A percentile compares a stretch with the other conserved stretches of the same genome.
Evolutionary conservation across 2,329 filamentous ascomycete genomes (phyloP).

Genomic region (Triangularia verruculosa): DNA sequence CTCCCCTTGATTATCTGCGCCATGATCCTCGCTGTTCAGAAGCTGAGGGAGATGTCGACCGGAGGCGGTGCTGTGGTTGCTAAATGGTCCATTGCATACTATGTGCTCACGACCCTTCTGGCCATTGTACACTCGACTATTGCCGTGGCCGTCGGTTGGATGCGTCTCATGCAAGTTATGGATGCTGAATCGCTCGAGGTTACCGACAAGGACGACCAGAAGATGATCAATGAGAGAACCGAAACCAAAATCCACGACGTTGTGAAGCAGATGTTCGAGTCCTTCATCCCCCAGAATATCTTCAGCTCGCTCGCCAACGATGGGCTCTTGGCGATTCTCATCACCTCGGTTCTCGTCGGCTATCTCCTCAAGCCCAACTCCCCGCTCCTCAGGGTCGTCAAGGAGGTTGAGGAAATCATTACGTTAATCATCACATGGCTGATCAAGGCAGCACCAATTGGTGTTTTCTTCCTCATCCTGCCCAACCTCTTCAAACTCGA

Average conservation of each 20-base stretch:
- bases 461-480: slow-evolving; percentile 53
- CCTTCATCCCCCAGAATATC: slow-evolving; percentile 49
- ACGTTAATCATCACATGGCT: slow-evolving; percentile 36
- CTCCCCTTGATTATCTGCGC: slow-evolving; percentile 51
- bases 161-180: slow-evolving; percentile 41
- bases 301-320: slow-evolving; percentile 44
- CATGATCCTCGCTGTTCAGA: slow-evolving; percentile 50
- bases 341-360: slow-evolving; percentile 19
- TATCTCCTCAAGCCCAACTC: slow-evolving; percentile 38
- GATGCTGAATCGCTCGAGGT: slow-evolving; percentile 33
- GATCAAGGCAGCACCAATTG: slow-evolving; percentile 48
- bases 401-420: slow-evolving; percentile 46
- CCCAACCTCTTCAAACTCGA: slow-evolving; percentile 50
- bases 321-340: slow-evolving; percentile 19
- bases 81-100: slow-evolving; percentile 49
- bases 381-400: slow-evolving; percentile 41
- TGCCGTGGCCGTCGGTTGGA: slow-evolving; percentile 47
- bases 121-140: slow-evolving; percentile 48
- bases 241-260: slow-evolving; percentile 39
- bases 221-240: slow-evolving; percentile 35
- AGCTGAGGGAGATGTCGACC: slow-evolving; percentile 45
- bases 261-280: slow-evolving; percentile 48
- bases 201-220: slow-evolving; percentile 31
- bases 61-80: slow-evolving; percentile 42
- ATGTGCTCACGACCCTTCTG: slow-evolving; percentile 47